These are phyloP conservation scores for Aechmea fasciata DNA, from an alignment of 176 grass and related monocot genomes.

Conservation along the genomic window DNA sequence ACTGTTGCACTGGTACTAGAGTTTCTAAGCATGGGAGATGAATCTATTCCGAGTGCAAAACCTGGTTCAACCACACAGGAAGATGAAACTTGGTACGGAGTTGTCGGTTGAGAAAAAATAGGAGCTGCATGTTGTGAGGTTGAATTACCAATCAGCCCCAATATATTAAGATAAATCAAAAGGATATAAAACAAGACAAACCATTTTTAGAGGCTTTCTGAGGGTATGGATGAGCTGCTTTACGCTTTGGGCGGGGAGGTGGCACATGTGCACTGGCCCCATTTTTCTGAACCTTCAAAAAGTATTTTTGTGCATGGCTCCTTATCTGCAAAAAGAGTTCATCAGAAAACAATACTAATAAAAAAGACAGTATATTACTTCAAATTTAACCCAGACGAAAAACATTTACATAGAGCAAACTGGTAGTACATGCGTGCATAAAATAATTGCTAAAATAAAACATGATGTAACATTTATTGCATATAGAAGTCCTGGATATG, in stretches of 20 bases:
- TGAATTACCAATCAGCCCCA: neutral
- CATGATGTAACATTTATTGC: neutral
- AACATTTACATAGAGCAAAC: neutral
- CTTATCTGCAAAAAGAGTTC: slow-evolving; percentile 59
- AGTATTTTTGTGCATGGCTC: slow-evolving; percentile 96
- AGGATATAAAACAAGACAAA: slow-evolving; percentile 18
- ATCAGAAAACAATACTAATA: neutral
- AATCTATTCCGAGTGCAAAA: slow-evolving; percentile 35
- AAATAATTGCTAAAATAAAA: neutral
- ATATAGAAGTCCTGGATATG: neutral
- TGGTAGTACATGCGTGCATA: neutral
- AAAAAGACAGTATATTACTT: neutral
- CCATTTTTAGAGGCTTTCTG: slow-evolving; percentile 96
- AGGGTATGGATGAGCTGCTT: slow-evolving; percentile 96
- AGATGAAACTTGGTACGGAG: slow-evolving; percentile 23
- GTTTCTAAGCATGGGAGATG: slow-evolving; percentile 43
- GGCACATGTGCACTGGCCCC: slow-evolving; percentile 88
- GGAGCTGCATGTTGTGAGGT: slow-evolving; percentile 18
- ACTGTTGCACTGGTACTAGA: slow-evolving; percentile 29
- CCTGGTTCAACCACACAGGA: slow-evolving; percentile 52
- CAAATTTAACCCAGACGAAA: neutral
- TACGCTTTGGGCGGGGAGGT: slow-evolving; percentile 92
- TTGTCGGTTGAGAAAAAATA: slow-evolving; percentile 25
- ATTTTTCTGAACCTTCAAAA: slow-evolving; percentile 99
- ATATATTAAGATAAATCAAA: neutral